A percentile compares a stretch with the other conserved stretches of the same genome.
Evolutionary conservation across 768 basidiomycete species (phyloP).

Genomic region (Tulasnella sp.): DNA sequence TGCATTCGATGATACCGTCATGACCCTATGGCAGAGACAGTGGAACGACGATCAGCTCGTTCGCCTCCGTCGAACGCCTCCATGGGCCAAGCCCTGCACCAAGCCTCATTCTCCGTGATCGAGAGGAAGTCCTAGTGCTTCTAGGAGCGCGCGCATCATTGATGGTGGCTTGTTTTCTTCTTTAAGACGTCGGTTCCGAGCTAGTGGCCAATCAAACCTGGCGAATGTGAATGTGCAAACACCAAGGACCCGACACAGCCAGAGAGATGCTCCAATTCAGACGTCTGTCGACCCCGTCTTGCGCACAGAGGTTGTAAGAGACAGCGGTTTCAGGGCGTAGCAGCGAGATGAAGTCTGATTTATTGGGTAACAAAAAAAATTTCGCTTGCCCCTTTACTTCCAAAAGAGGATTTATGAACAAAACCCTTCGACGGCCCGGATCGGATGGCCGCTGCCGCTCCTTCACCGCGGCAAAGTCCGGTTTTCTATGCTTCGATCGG

Average conservation of each 20-base stretch:
- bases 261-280: too few relatives aligned
- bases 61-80: too few relatives aligned
- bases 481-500: too few relatives aligned
- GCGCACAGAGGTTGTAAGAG: too few relatives aligned
- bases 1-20: too few relatives aligned
- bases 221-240: background rate
- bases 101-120: background rate
- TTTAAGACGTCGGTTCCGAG: background rate
- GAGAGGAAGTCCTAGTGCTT: background rate
- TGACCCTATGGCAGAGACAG: too few relatives aligned
- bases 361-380: background rate
- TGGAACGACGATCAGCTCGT: too few relatives aligned
- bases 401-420: conserved; percentile 4
- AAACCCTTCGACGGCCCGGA: too few relatives aligned
- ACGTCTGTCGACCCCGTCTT: too few relatives aligned
- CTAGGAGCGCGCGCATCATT: background rate
- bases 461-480: too few relatives aligned
- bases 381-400: background rate
- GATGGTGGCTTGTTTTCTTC: background rate
- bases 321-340: background rate
- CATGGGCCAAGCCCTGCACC: too few relatives aligned
- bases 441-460: too few relatives aligned
- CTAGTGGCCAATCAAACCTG: background rate
- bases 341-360: background rate
- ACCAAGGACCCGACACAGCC: background rate